Base-by-base conservation (phyloP, 257 asterid genomes). In the Solanum lycopersicoides region DNA sequence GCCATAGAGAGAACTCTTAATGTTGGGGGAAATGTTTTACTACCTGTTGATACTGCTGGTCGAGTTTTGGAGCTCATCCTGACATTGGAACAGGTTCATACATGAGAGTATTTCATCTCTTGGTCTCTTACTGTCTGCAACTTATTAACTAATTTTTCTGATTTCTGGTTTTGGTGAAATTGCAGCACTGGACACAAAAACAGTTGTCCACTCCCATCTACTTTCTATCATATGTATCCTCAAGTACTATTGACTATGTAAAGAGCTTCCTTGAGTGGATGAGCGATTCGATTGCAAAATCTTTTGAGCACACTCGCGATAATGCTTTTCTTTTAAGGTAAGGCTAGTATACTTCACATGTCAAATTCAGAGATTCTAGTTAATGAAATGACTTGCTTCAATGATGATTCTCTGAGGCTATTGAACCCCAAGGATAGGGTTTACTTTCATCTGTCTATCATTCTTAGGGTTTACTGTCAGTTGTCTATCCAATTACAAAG, bases 231-330 rank as follows among this genome's bases (percentile, higher is more conserved):
- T 92, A 96, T 84, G 98, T 96, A 88, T 90, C 99, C 44, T 96
- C 99, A 72, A 97, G 99, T 92, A 96, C 98, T 10, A 91, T 97
- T 90, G 98, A 96, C 90, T 97, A 93, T 89, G 99, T 88, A 82
- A 97, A 96, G 95, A 95, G 99, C 91, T 96, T 95, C 88, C 98
- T 97, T 73, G 99, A 97, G 92, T 97, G 97, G 98, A 97, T 95
- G 99, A 94, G 99, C 89, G 99, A 97, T 90, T 92, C 96, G 88
- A 95, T 97, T 86, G 97, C 99, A 44, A 97, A 96, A 89, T 95
- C 99, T 88, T 97, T 97, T 80, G 99, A 95, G 94, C 92, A 94
- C 92, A 94, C 98, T 28, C 95, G 99, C 32, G 97, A 96, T 88
- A 97, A 97, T 92, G 98, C 97, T 84, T 97, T 97, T 90, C 94